phyloP scores from a whole-genome alignment of 1,284 basidiomycete species.

The Irpex sp. region DNA sequence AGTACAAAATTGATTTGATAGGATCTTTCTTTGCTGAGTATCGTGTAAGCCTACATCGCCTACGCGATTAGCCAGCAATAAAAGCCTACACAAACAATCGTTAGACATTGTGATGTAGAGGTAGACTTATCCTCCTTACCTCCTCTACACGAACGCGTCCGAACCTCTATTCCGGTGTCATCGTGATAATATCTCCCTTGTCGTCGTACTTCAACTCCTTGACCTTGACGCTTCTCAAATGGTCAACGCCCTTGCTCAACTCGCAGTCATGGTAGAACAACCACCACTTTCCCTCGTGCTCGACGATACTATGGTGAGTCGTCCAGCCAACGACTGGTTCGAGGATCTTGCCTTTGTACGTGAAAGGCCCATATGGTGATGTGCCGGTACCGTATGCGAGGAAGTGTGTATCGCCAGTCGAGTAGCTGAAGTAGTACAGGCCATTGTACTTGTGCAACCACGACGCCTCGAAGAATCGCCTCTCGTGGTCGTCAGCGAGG shows the following conservation, averaged over 20 bases:
- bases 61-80: background rate
- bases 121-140: background rate
- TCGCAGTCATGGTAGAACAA: background rate
- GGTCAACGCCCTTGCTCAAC: background rate
- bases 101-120: background rate
- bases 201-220: background rate
- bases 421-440: background rate
- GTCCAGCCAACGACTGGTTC: background rate
- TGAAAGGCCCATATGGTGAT: background rate
- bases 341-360: background rate
- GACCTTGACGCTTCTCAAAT: background rate
- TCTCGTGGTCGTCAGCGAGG: background rate
- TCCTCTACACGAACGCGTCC: background rate
- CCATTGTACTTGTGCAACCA: background rate
- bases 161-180: background rate
- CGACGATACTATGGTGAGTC: background rate
- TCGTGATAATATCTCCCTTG: background rate
- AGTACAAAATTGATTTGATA: background rate
- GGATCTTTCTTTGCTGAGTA: background rate
- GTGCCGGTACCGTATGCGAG: background rate
- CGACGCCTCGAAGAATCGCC: background rate
- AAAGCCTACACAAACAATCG: background rate
- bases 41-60: too few species aligned
- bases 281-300: background rate
- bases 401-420: background rate